Percentiles rank a stretch among this genome's conserved stretches.
Conservation (phyloP, 2,329 filamentous ascomycete genomes). For the Fusarium oxysporum region DNA sequence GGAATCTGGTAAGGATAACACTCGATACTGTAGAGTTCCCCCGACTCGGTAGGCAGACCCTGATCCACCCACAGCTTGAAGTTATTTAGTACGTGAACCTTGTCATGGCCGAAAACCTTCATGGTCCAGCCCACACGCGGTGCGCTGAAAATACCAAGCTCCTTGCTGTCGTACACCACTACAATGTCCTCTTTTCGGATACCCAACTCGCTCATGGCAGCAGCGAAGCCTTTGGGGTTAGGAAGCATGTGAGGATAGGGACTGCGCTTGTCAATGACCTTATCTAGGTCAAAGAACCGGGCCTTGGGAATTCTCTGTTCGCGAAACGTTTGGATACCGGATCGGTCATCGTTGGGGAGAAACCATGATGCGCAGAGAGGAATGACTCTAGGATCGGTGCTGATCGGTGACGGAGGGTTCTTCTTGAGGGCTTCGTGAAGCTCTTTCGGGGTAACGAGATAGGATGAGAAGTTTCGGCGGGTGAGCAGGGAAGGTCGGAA, state of each 20-base stretch:
- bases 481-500: conserved; percentile 47
- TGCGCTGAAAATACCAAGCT: conserved; percentile 93
- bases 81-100: conserved; percentile 93
- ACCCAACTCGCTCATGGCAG: conserved; percentile 88
- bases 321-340: conserved; percentile 83
- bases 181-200: conserved; percentile 89
- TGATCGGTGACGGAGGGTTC: conserved; percentile 83
- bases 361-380: conserved; percentile 97
- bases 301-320: conserved; percentile 87
- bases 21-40: conserved; percentile 75
- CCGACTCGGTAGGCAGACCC: conserved; percentile 84
- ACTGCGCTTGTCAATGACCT: conserved; percentile 85
- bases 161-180: conserved; percentile 93
- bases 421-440: conserved; percentile 84
- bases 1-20: conserved; percentile 74
- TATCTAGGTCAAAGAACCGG: conserved; percentile 96
- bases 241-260: conserved; percentile 98
- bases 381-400: conserved; percentile 84
- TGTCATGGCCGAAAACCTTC: conserved; percentile 86
- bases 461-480: conserved; percentile 72
- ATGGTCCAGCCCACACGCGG: conserved; percentile 96
- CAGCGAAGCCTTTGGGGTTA: conserved; percentile 80
- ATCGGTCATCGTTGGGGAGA: conserved; percentile 89
- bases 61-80: conserved; percentile 93
- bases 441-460: conserved; percentile 87